Base-by-base conservation (phyloP, 805 yeast genomes). In the Starmerella potacharoeniae region DNA sequence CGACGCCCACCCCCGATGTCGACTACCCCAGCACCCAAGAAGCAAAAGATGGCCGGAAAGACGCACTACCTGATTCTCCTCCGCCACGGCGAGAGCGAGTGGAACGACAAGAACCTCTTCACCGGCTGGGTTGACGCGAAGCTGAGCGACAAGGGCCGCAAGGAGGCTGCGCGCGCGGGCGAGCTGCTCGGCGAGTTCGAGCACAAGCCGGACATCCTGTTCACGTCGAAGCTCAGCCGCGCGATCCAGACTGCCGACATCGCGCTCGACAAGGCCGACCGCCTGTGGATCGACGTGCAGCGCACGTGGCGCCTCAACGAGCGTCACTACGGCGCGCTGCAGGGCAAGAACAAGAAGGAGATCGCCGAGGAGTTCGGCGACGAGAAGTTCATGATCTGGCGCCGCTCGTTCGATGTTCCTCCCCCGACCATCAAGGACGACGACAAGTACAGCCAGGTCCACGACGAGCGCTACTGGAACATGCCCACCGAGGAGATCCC, bases 1-100 rank as follows among this genome's bases (percentile, higher is more conserved):
- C 17, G 6, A 35, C 34, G 22, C 42, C 34, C 33, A 7, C 16
- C 16, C 33, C 22, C 16, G 30, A 46, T 46, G 51, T 36, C 43
- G 35, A 35, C 43, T n/a, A 48, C 55, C 46, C 54, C 60, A 14
- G 54, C 45, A 28, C 31, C 52, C 22, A 59, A 55, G 37, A 34
- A 43, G 43, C 52, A 37, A 31, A 59, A 55, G 28, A 59, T 59
- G 62, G 62, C 62, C 41, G 62, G 61, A 17, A 40, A 58, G 57
- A 59, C 61, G 14, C 44, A 70, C 68, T 88, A 86, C 75, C 79
- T 90, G 74, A 82, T 90, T 71, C 79, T 90, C 71, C 89, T 91
- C 65, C 90, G 97, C 80, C 97, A 90, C 90, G 97, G 97, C 68
- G 96, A 91, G 80, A 86, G 95, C 77, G 97, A 87, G 74, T 90